phyloP scores from a whole-genome alignment of 176 grass and related monocot species.

The Panicum miliaceum region DNA sequence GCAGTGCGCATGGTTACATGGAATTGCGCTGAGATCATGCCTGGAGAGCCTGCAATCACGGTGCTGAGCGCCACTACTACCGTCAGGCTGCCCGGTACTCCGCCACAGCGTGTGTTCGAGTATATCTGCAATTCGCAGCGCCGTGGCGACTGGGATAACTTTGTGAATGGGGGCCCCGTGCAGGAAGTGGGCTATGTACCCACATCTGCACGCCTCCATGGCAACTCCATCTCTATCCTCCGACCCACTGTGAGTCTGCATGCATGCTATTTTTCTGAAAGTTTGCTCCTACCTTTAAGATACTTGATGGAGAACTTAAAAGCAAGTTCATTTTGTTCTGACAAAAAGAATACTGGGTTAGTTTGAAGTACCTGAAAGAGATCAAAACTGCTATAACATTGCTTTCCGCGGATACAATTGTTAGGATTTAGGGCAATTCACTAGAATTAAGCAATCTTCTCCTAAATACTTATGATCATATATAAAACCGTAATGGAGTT shows the following conservation, averaged over 20 bases:
- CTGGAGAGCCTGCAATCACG: slow-evolving; percentile 4
- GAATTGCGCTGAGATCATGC: neutral
- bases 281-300: neutral
- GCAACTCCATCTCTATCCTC: slow-evolving; percentile 61
- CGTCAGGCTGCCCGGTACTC: slow-evolving; percentile 43
- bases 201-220: slow-evolving; percentile 39
- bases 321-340: neutral
- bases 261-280: neutral
- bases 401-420: too few species aligned
- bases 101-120: slow-evolving; percentile 29
- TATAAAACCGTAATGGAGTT: neutral
- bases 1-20: slow-evolving; percentile 27
- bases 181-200: slow-evolving; percentile 38
- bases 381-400: neutral
- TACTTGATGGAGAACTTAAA: neutral
- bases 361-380: too few species aligned
- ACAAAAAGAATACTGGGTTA: too few species aligned
- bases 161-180: slow-evolving; percentile 27
- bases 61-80: slow-evolving; percentile 43
- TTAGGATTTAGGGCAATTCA: neutral
- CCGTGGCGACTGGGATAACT: slow-evolving; percentile 50
- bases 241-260: slow-evolving; percentile 47
- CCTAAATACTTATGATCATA: neutral
- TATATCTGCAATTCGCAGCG: slow-evolving; percentile 44
- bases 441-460: neutral